Evolutionary conservation across 2,329 filamentous ascomycete genomes (phyloP), one percentile per base, ranked within the genome.

Genomic region (Penicillium oxalicum): DNA sequence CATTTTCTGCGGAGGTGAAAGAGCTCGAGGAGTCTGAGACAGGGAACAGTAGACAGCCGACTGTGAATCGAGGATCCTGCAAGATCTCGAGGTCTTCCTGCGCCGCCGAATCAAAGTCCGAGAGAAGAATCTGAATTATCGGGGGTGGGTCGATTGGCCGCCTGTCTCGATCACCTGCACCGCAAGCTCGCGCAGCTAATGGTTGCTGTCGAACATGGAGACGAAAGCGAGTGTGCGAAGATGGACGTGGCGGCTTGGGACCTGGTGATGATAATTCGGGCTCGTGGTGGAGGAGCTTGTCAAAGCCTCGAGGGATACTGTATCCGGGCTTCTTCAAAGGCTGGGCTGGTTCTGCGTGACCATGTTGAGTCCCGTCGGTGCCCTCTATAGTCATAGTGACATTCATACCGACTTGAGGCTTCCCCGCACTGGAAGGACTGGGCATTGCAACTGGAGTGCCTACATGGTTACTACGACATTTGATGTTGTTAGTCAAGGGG

Each of bases 131-230:
- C 50, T 75, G 74, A 18, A 76, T 55, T 37, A 76, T 73, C 13
- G 73, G 72, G 18, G 73, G 70, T 12, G 74, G 74, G 50, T 76
- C 73, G 28, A 76, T 66, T 4, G 71, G 65, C 40, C 72, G 70
- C 44, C 73, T 66, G 47, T 74, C 73, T 51, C 72, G 65, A 45
- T 75, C 72, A 33, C 72, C 72, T 32, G 72, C 70, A 12, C 72
- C 72, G 56, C 71, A 74, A 29, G 73, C 72, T 49, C 73, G 67
- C 37, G 71, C 72, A 18, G 70, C 71, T 26, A 70, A 58, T 29
- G 73, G 73, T 39, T 76, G 72, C 53, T 76, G 73, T 38, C 73
- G 67, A 27, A 76, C 67, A 38, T 70, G 66, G 6, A 76, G 63
- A 34, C 63, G 64, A 52, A 70, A 70, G 8, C 71, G 63, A 12